phyloP scores from a whole-genome alignment of 2,329 filamentous ascomycete genomes.

The Aspergillus arachidicola region DNA sequence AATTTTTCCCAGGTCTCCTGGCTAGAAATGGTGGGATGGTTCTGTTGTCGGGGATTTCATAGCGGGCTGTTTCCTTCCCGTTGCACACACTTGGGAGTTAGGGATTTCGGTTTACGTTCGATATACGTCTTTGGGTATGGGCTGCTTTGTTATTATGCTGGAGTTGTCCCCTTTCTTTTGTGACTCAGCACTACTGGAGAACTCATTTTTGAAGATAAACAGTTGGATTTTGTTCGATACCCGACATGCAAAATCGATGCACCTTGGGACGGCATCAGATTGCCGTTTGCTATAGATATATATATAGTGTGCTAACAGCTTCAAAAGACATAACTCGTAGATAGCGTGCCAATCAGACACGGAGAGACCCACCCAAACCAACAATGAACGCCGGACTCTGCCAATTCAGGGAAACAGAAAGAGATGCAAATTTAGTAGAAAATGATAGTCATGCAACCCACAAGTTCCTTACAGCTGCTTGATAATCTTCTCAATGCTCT shows the following conservation, averaged over 20 bases:
- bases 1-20: not conserved
- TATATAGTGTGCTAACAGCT: not conserved
- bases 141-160: constrained; percentile 2
- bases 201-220: constrained; percentile 1
- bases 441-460: not conserved
- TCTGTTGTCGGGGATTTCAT: not conserved
- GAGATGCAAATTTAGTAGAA: constrained; percentile 1
- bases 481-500: constrained; percentile 74
- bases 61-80: not conserved
- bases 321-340: constrained; percentile 11
- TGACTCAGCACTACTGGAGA: not conserved
- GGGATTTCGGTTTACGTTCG: not conserved
- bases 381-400: constrained; percentile 18
- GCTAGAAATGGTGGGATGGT: not conserved
- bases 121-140: not conserved
- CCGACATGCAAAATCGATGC: constrained; percentile 4
- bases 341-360: constrained; percentile 22
- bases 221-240: constrained; percentile 9
- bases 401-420: constrained; percentile 12
- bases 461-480: constrained; percentile 42
- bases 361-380: constrained; percentile 15
- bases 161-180: constrained; percentile 2
- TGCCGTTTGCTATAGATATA: constrained; percentile 2
- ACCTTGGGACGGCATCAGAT: constrained; percentile 7
- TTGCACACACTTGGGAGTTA: constrained; percentile 10